Percentiles rank a stretch among this genome's conserved stretches.
Evolutionary conservation across 345 rosid genomes (phyloP).

Genomic region (Capsella bursapastoris): DNA sequence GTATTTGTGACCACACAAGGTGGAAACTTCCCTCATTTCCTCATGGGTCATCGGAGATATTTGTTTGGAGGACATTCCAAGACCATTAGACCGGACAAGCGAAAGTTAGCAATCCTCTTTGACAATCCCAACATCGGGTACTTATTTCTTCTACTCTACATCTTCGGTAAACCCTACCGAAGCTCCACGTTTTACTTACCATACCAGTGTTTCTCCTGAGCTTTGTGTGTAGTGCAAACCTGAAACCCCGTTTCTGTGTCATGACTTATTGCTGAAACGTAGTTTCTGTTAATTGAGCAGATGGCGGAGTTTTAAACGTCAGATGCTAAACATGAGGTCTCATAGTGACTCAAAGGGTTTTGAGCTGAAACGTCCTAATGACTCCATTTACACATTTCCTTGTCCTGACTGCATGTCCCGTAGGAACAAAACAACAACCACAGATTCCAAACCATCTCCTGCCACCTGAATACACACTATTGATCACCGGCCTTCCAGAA

Average conservation of each 20-base stretch:
- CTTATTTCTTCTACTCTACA: constrained; percentile 35
- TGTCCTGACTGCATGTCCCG: constrained; percentile 99
- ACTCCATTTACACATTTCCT: constrained; percentile 86
- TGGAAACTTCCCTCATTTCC: constrained; percentile 97
- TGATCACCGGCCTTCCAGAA: constrained; percentile 19
- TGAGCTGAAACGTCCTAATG: constrained; percentile 86
- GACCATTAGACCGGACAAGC: constrained; percentile 95
- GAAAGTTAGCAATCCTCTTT: constrained; percentile 88
- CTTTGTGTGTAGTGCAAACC: constrained; percentile 8
- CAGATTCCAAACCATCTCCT: constrained; percentile 52
- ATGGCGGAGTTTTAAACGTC: constrained; percentile 93
- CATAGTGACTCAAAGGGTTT: constrained; percentile 94
- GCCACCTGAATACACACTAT: constrained; percentile 24
- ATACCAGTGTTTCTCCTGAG: background rate
- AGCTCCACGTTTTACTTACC: constrained; percentile 9
- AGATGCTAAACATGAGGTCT: constrained; percentile 85
- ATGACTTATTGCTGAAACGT: constrained; percentile 2
- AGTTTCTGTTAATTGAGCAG: constrained; percentile 44
- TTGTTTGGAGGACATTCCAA: constrained; percentile 93
- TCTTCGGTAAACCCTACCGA: constrained; percentile 3
- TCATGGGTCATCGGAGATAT: constrained; percentile 95
- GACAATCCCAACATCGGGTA: constrained; percentile 95
- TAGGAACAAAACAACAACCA: constrained; percentile 58
- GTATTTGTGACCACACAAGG: constrained; percentile 99
- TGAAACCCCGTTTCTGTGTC: background rate